phyloP scores from a whole-genome alignment of 2,329 filamentous ascomycete species.

The Claviceps cyperi region DNA sequence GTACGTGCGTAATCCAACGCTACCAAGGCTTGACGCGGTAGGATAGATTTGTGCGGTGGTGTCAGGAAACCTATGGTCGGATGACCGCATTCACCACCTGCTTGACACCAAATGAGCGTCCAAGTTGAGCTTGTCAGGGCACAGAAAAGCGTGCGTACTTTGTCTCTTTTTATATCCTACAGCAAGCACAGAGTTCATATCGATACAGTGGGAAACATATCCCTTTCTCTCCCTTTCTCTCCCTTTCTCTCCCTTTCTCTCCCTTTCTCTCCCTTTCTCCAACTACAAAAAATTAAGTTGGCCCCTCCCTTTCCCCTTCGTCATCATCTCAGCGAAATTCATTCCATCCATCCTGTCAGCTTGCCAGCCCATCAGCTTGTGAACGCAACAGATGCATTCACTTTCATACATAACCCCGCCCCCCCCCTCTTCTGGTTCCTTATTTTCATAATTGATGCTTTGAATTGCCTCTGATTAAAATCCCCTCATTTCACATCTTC shows the following conservation, averaged over 20 bases:
- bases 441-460: too few species aligned
- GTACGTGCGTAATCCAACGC: too few species aligned
- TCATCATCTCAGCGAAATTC: not conserved
- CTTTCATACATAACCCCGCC: not conserved
- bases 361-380: not conserved
- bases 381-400: not conserved
- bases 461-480: too few species aligned
- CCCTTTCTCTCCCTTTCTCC: not conserved
- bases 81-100: not conserved
- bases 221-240: not conserved
- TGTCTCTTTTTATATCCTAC: conserved; percentile 5
- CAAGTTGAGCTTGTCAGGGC: not conserved
- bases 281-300: not conserved
- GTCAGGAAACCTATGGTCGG: too few species aligned
- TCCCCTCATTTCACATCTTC: conserved; percentile 20
- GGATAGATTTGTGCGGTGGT: too few species aligned
- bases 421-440: too few species aligned
- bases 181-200: conserved; percentile 2
- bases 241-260: not conserved
- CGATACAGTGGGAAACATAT: not conserved
- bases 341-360: not conserved
- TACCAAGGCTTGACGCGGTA: too few species aligned
- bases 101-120: not conserved
- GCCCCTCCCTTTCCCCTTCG: not conserved
- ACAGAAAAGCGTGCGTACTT: not conserved